Evolutionary conservation across 768 basidiomycete species (phyloP).

Genomic region (Rhodosporidiobolus odoratus): DNA sequence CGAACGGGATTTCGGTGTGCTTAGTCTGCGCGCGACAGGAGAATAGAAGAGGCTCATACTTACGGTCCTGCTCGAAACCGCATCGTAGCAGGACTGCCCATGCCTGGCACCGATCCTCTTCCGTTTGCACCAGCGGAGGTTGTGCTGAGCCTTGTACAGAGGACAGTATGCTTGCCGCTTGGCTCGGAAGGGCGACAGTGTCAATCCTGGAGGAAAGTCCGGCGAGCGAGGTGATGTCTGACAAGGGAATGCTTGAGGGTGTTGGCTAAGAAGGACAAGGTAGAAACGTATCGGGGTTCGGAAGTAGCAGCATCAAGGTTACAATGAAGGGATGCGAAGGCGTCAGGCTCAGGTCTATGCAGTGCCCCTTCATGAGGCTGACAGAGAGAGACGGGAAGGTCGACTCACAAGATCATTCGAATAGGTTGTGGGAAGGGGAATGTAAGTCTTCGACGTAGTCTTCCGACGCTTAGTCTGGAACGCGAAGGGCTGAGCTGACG

Average conservation of each 20-base stretch:
- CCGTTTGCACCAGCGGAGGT: background rate
- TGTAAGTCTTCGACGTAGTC: background rate
- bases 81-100: background rate
- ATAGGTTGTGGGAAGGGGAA: background rate
- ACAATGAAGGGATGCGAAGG: background rate
- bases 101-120: background rate
- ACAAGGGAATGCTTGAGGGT: background rate
- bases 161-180: conserved; percentile 2
- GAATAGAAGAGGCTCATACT: background rate
- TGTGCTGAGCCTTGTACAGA: background rate
- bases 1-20: background rate
- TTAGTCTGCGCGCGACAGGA: fast-evolving
- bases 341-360: too few species aligned
- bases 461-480: conserved; percentile 18
- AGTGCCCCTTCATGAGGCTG: too few species aligned
- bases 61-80: background rate
- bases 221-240: conserved; percentile 1
- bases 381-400: background rate
- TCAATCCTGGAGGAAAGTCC: background rate
- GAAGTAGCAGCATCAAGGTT: too few species aligned
- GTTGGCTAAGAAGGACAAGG: too few species aligned
- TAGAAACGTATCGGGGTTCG: too few species aligned
- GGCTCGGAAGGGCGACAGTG: background rate
- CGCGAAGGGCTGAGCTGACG: background rate
- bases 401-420: background rate